Conservation (phyloP, 2,329 filamentous ascomycete genomes). For the Emydomyces testavorans region DNA sequence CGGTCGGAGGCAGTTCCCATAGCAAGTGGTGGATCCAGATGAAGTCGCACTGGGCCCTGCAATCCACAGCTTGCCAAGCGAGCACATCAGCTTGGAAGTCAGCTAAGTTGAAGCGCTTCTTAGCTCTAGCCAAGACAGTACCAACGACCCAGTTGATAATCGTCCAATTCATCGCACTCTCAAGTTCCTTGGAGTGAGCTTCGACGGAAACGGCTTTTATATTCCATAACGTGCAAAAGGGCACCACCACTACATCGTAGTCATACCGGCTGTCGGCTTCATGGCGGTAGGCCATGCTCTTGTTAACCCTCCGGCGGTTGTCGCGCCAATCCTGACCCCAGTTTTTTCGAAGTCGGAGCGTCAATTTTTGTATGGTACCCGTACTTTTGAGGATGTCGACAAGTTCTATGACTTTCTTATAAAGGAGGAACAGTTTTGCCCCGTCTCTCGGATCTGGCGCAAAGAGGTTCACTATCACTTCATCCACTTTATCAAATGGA, state of each 20-base stretch:
- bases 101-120: background rate
- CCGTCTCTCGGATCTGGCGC: constrained; percentile 5
- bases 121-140: background rate
- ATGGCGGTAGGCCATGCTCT: too few species aligned
- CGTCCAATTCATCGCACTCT: background rate
- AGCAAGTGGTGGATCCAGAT: background rate
- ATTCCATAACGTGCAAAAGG: background rate
- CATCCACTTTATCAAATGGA: constrained; percentile 6
- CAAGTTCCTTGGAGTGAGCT: background rate
- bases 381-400: background rate
- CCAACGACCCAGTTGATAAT: background rate
- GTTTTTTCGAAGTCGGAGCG: constrained; percentile 3
- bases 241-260: background rate
- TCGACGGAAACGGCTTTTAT: background rate
- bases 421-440: background rate
- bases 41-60: background rate
- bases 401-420: constrained; percentile 1
- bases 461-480: constrained; percentile 8
- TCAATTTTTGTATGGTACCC: background rate
- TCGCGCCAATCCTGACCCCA: background rate
- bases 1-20: background rate
- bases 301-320: background rate
- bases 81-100: background rate
- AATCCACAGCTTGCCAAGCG: background rate
- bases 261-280: too few species aligned